Evolutionary conservation across 2,329 filamentous ascomycete species (phyloP), one percentile per base, ranked within the genome.

Genomic region (Penicillium oxalicum): DNA sequence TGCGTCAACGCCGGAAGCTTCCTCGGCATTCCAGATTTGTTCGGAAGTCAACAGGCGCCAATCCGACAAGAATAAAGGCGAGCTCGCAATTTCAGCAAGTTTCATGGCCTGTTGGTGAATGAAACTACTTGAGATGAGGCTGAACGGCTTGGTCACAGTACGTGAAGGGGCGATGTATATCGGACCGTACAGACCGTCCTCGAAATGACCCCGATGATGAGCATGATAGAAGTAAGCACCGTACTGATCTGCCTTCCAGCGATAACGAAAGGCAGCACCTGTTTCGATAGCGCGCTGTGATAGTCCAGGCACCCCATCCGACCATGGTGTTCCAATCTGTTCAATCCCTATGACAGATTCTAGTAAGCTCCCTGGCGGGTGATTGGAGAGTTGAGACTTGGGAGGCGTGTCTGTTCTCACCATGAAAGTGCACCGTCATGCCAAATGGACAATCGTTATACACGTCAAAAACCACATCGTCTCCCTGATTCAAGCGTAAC

Each of bases 201-300:
- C 76, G 11, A 84, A 70, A 51, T 82, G 80, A 1, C 74, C 73
- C 1, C 69, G 66, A 25, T 72, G 70, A 57, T 84, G 81, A 0
- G 78, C 74, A 63, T 84, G 81, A 54, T 84, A 84, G 71, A 77
- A 83, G 63, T 79, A 81, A 37, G 74, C 76, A 3, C 82, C 82
- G 55, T 79, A 76, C 47, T 80, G 74, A 0, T 70, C 71, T 0
- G 80, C 80, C n/a, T 67, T 73, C 69, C 77, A 84, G 29, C 67
- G 68, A 58, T 84, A 80, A 0, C 70, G 67, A 55, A 77, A 84
- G 27, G 62, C 70, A 3, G 61, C 57, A 1, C 74, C 74, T 1
- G 78, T 72, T 9, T 65, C 57, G 47, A 84, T 81, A 3, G 74
- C 66, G 3, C 67, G 67, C 56, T 84, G 80, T 0, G 75, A 74